Base-by-base conservation (phyloP, 176 grass and related monocot genomes). In the Lolium multiflorum region DNA sequence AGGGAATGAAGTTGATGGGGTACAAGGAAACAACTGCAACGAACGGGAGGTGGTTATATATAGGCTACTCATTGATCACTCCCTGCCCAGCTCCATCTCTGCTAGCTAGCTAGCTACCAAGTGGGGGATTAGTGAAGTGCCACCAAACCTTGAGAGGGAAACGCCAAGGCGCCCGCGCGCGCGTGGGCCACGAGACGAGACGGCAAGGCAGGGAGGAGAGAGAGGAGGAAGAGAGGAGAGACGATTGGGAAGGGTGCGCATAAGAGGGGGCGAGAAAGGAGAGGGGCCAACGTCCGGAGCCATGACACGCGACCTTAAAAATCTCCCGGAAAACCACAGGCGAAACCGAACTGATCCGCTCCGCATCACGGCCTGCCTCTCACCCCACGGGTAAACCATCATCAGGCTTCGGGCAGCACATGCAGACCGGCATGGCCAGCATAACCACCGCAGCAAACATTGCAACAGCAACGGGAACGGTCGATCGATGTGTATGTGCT, bases 271-370 rank as follows among this genome's bases (percentile, higher is more conserved):
- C 3, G 58, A 54, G 85, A 55, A 82, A 83, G 86, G 84, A 69
- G 87, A 88, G 48, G 58, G n/a, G 81, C 78, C 81, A 88, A 86
- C 78, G 84, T 92, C 86, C 73, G 6, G 51, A 79, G 83, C 83
- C 86, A 84, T 71, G 94, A 97, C 92, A 77, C 54, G 47, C 85
- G 81, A 94, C 95, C 88, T 92, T 93, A 94, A 94, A 97, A 97
- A 92, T 97, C 91, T 90, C 63, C 13, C 11, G 55, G 89, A 96
- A 95, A 96, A 97, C 75, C 68, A 88, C 74, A 74, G 57, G 14
- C 86, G 47, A 81, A 92, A 88, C 88, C 16, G 73, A 52, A 76
- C 49, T 75, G 72, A 75, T 75, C 72, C 72, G 70, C 90, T 51
- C 44, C 9, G 73, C 86, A 50, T 87, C 80, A 85, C 83, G 60